These are phyloP conservation scores for Rhizopogon salebrosus DNA, from an alignment of 768 basidiomycete species.

Conservation along the genomic window DNA sequence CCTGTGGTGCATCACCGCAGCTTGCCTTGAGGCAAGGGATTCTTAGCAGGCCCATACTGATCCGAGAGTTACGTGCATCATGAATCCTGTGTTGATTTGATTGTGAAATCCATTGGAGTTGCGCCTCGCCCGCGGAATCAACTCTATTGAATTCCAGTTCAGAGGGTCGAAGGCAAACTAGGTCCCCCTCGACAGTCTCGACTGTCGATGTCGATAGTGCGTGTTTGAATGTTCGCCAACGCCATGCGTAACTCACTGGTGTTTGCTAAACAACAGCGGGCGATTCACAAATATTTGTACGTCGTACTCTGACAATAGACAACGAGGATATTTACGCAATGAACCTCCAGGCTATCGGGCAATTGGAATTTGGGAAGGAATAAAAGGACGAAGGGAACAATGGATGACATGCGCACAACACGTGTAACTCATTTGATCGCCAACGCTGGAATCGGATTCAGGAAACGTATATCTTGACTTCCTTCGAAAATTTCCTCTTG, in stretches of 20 bases:
- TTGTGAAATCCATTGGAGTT: background rate
- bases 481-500: slow-evolving; percentile 31
- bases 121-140: background rate
- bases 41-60: background rate
- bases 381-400: slow-evolving; percentile 16
- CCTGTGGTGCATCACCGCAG: background rate
- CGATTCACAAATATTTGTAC: background rate
- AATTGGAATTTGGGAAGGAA: slow-evolving; percentile 5
- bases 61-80: background rate
- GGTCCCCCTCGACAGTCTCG: background rate
- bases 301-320: slow-evolving; percentile 3
- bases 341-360: slow-evolving; percentile 5
- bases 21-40: background rate
- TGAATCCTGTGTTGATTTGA: background rate
- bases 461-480: slow-evolving; percentile 31
- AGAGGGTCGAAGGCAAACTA: background rate
- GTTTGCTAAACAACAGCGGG: background rate
- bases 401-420: slow-evolving; percentile 28
- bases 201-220: background rate
- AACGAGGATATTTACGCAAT: slow-evolving; percentile 24
- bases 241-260: background rate
- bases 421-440: slow-evolving; percentile 25
- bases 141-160: background rate
- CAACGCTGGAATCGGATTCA: slow-evolving; percentile 21
- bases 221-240: background rate